phyloP scores from a whole-genome alignment of 2,329 filamentous ascomycete species.

The Pestalotiopsis sp. region DNA sequence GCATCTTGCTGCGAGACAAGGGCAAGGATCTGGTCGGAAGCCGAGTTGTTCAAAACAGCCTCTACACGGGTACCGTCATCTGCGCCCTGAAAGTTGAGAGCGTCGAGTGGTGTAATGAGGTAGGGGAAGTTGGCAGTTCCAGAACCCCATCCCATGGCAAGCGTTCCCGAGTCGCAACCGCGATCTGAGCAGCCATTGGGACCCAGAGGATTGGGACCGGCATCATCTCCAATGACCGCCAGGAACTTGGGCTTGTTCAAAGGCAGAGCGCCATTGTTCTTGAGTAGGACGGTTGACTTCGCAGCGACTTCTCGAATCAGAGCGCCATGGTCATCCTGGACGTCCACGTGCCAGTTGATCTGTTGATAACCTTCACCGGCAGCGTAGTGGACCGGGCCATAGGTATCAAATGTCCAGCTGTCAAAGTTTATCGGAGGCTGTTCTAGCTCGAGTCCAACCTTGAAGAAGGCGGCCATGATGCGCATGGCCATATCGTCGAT shows the following conservation, averaged over 20 bases:
- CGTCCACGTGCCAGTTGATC: constrained; percentile 83
- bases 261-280: constrained; percentile 79
- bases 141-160: constrained; percentile 81
- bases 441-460: constrained; percentile 59
- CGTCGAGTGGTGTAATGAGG: constrained; percentile 73
- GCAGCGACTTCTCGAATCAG: constrained; percentile 78
- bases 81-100: constrained; percentile 65
- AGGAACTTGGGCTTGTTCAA: constrained; percentile 78
- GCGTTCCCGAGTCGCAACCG: constrained; percentile 59
- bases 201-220: constrained; percentile 73
- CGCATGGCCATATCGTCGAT: constrained; percentile 91
- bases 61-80: constrained; percentile 64
- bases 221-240: constrained; percentile 81
- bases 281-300: constrained; percentile 84
- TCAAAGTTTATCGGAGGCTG: constrained; percentile 75
- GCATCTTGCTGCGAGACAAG: constrained; percentile 66
- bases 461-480: constrained; percentile 74
- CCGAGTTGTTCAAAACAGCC: constrained; percentile 68
- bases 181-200: constrained; percentile 80
- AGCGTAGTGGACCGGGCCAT: constrained; percentile 67
- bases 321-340: constrained; percentile 72
- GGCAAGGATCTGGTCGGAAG: constrained; percentile 61
- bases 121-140: constrained; percentile 77
- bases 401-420: constrained; percentile 82
- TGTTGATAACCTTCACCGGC: constrained; percentile 65